Conservation (phyloP, 768 basidiomycete genomes). For the Phaeolepiota aurea region DNA sequence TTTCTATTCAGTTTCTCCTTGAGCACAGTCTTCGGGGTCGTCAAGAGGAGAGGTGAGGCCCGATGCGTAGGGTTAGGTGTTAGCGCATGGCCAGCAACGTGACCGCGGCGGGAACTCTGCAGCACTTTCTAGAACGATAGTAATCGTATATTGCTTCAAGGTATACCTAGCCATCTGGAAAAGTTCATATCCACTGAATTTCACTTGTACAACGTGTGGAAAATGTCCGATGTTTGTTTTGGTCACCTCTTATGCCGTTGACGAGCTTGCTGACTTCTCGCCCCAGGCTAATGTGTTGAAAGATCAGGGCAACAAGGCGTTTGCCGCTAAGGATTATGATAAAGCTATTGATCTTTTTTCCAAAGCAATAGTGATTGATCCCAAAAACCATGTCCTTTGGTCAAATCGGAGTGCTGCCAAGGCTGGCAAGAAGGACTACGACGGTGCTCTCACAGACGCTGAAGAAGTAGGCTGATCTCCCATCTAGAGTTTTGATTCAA, state of each 20-base stretch:
- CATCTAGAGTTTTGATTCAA: not conserved
- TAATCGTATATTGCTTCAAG: not conserved
- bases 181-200: not conserved
- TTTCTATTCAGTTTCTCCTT: too few species aligned
- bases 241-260: not conserved
- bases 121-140: constrained; percentile 23
- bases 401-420: constrained; percentile 91
- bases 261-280: not conserved
- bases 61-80: constrained; percentile 4
- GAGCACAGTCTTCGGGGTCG: too few species aligned
- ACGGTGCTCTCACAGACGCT: constrained; percentile 75
- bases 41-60: too few species aligned
- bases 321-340: constrained; percentile 88
- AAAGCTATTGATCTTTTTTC: constrained; percentile 78
- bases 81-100: constrained; percentile 9
- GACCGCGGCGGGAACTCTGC: constrained; percentile 16
- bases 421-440: constrained; percentile 76
- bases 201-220: not conserved
- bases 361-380: constrained; percentile 77
- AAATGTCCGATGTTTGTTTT: constrained; percentile 33
- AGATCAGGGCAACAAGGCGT: constrained; percentile 93
- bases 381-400: constrained; percentile 80
- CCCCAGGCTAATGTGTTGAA: constrained; percentile 63
- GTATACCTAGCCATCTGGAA: not conserved
- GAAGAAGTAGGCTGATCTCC: constrained; percentile 57